Evolutionary conservation across 2,329 filamentous ascomycete species (phyloP).

Genomic region (Aspergillus chevalieri): DNA sequence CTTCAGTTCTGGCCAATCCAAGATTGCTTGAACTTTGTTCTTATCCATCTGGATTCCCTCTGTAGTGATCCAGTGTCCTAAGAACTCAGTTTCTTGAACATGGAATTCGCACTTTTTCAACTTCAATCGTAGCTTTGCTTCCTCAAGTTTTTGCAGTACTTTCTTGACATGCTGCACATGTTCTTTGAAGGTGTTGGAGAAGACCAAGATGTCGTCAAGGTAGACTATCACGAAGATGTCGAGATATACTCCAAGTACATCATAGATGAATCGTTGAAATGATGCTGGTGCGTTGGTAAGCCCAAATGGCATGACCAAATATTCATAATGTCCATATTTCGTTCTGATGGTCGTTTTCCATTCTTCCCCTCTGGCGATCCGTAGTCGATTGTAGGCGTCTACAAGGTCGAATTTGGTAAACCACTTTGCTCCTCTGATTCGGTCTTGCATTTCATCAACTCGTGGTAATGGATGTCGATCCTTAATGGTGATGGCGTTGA

Average conservation of each 20-base stretch:
- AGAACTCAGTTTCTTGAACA: neutral
- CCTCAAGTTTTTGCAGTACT: neutral
- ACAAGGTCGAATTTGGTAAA: conserved; percentile 22
- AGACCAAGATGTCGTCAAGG: neutral
- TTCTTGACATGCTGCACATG: neutral
- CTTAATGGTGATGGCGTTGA: conserved; percentile 22
- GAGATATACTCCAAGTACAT: neutral
- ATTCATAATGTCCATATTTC: conserved; percentile 18
- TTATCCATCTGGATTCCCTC: too few relatives aligned
- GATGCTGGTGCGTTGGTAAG: conserved; percentile 12
- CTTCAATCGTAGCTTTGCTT: neutral
- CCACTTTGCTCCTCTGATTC: conserved; percentile 9
- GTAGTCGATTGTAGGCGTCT: conserved; percentile 15
- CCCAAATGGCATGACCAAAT: conserved; percentile 18
- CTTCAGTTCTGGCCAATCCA: too few relatives aligned
- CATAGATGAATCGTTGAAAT: conserved; percentile 3
- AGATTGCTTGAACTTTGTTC: too few relatives aligned
- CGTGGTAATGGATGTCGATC: conserved; percentile 19
- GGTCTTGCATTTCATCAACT: conserved; percentile 17
- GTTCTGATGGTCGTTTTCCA: conserved; percentile 6
- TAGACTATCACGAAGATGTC: neutral
- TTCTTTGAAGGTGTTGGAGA: neutral
- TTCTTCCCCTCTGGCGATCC: conserved; percentile 10
- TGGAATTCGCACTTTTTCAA: neutral
- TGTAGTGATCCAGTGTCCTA: neutral